These are phyloP conservation scores for Stramenopiles sp. DNA, from an alignment of 352 stramenopile genomes.

Conservation along the genomic window DNA sequence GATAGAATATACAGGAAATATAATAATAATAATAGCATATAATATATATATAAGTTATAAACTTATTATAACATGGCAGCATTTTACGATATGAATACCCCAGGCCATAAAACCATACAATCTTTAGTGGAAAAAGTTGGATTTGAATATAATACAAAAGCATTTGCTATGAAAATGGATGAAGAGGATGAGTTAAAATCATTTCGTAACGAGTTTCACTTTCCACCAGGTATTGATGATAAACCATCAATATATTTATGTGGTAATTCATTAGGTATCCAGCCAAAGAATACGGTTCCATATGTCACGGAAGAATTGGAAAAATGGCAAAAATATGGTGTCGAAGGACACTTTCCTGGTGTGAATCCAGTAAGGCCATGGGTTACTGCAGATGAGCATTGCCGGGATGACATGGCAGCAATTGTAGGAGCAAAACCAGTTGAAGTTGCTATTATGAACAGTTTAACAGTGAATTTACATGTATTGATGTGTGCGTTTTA, in stretches of 20 bases:
- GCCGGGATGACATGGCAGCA: conserved; percentile 15
- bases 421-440: conserved; percentile 22
- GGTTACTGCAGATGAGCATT: conserved; percentile 19
- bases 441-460: conserved; percentile 29
- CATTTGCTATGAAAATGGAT: conserved; percentile 14
- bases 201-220: conserved; percentile 17
- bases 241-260: conserved; percentile 18
- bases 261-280: conserved; percentile 25
- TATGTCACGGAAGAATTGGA: conserved; percentile 20
- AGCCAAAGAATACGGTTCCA: conserved; percentile 15
- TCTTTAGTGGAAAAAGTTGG: no score
- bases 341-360: conserved; percentile 25
- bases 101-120: no score
- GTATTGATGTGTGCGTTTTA: conserved; percentile 28
- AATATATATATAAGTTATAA: no score
- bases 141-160: no score
- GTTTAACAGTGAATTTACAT: conserved; percentile 28
- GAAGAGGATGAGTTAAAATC: conserved; percentile 10
- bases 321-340: conserved; percentile 21
- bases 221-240: conserved; percentile 8
- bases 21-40: no score
- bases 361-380: conserved; percentile 9
- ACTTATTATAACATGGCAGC: no score
- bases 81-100: no score
- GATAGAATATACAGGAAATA: no score